A percentile compares a stretch with the other conserved stretches of the same genome.
phyloP scores from a whole-genome alignment of 768 basidiomycete species.

The Auricularia sp. region DNA sequence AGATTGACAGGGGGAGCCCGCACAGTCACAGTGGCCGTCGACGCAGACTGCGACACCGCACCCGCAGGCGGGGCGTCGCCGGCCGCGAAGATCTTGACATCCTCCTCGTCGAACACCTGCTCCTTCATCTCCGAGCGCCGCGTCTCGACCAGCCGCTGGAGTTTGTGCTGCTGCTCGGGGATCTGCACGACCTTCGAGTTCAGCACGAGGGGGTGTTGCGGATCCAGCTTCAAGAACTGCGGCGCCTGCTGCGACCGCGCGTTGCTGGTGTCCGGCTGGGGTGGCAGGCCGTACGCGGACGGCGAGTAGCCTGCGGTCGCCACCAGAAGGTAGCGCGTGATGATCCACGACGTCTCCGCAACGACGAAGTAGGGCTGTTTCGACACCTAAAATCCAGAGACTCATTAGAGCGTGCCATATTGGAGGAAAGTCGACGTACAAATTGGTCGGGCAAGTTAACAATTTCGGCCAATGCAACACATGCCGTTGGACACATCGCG shows the following conservation, averaged over 20 bases:
- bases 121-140: conserved; percentile 31
- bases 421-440: conserved; percentile 24
- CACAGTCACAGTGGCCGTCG: not conserved
- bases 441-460: conserved; percentile 51
- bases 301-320: conserved; percentile 18
- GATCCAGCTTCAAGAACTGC: conserved; percentile 42
- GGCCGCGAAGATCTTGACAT: conserved; percentile 33
- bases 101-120: conserved; percentile 39
- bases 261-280: not conserved
- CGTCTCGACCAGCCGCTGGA: conserved; percentile 36
- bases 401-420: too few relatives aligned
- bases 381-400: too few relatives aligned
- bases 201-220: conserved; percentile 33
- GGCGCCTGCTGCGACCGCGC: conserved; percentile 10
- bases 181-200: conserved; percentile 29
- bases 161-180: conserved; percentile 46
- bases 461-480: conserved; percentile 54
- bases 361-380: conserved; percentile 46
- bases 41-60: too few relatives aligned
- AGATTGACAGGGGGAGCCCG: not conserved
- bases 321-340: conserved; percentile 59
- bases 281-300: not conserved
- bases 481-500: conserved; percentile 32
- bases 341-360: conserved; percentile 56
- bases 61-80: not conserved